These are phyloP conservation scores for Asterionellopsis glacialis DNA, from an alignment of 108 stramenopile species.

Conservation along the genomic window DNA sequence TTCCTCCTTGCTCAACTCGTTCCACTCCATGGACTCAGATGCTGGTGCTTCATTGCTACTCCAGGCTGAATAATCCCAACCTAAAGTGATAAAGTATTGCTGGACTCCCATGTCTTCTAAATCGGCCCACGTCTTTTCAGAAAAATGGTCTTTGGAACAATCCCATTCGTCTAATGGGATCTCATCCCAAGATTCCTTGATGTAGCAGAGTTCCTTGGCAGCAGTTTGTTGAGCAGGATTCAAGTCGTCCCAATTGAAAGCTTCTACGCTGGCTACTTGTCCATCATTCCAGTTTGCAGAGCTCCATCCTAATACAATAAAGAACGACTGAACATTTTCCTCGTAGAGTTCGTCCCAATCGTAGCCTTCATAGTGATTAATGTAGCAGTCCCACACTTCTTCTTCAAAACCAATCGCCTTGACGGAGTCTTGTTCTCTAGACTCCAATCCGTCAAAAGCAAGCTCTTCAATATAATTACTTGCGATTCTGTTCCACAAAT, in stretches of 20 bases:
- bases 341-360: neutral
- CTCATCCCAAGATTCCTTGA: neutral
- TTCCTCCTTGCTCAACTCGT: too few relatives aligned
- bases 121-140: conserved; percentile 18
- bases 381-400: too few relatives aligned
- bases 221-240: neutral
- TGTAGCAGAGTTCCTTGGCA: neutral
- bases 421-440: too few relatives aligned
- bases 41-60: conserved; percentile 2
- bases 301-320: neutral
- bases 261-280: too few relatives aligned
- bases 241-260: neutral
- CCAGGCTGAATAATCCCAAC: conserved; percentile 31
- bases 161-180: conserved; percentile 28
- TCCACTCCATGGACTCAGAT: too few relatives aligned
- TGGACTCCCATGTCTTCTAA: conserved; percentile 17
- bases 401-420: too few relatives aligned
- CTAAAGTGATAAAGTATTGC: conserved; percentile 20
- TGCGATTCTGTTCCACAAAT: neutral
- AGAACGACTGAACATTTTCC: neutral
- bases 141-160: conserved; percentile 43
- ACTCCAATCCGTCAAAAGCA: neutral
- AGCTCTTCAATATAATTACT: neutral
- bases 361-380: too few relatives aligned
- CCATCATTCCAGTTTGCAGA: too few relatives aligned